phyloP scores from a whole-genome alignment of 495 filamentous ascomycete species.

The Lasiosphaeria ovina region DNA sequence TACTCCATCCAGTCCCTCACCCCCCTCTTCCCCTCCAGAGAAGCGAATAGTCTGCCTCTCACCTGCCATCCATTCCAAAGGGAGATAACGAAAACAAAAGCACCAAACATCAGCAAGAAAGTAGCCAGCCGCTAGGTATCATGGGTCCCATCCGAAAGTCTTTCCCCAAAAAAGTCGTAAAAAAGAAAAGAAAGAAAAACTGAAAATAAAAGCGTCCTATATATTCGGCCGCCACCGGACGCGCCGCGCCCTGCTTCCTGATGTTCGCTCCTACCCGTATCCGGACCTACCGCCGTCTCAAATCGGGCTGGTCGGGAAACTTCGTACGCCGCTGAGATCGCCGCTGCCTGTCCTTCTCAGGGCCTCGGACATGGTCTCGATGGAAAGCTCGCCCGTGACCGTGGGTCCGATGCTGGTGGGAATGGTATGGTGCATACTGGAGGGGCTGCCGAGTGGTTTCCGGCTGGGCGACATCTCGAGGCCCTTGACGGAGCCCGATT shows the following conservation, averaged over 20 bases:
- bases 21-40: too few relatives aligned
- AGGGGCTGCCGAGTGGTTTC: constrained; percentile 51
- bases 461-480: constrained; percentile 58
- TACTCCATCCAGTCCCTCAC: too few relatives aligned
- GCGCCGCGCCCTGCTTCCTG: not conserved
- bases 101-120: too few relatives aligned
- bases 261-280: not conserved
- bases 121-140: too few relatives aligned
- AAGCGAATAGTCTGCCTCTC: too few relatives aligned
- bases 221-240: not conserved
- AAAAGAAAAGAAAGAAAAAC: too few relatives aligned
- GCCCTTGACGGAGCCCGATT: constrained; percentile 63
- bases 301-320: constrained; percentile 61
- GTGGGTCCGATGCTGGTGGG: constrained; percentile 26
- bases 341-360: constrained; percentile 77
- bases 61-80: too few relatives aligned
- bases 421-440: constrained; percentile 27
- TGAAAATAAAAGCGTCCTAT: not conserved
- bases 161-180: too few relatives aligned
- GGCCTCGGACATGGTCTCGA: constrained; percentile 91
- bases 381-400: constrained; percentile 66
- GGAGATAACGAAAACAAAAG: too few relatives aligned
- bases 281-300: constrained; percentile 1
- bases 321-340: constrained; percentile 64
- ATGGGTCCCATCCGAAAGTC: too few relatives aligned